phyloP scores from a whole-genome alignment of 176 grass and related monocot species.

The Phoenix roebelenii region DNA sequence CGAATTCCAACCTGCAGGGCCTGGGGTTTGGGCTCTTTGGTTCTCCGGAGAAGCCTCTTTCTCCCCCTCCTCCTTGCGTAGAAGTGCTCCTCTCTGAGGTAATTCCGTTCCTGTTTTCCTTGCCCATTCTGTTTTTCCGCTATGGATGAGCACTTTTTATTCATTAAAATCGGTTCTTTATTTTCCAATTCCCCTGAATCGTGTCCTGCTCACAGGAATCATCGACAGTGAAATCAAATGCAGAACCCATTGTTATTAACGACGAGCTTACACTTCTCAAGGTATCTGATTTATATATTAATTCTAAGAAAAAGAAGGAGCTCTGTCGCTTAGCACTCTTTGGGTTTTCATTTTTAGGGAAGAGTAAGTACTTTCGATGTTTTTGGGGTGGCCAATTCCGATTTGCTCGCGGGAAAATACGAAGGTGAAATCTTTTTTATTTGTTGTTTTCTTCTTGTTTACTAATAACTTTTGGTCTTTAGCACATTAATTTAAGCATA shows the following conservation, averaged over 20 bases:
- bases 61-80: conserved; percentile 37
- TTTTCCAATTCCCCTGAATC: not conserved
- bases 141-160: too few species aligned
- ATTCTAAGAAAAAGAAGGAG: too few species aligned
- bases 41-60: conserved; percentile 20
- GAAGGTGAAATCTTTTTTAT: conserved; percentile 43
- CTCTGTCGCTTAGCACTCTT: too few species aligned
- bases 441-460: conserved; percentile 13
- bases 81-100: conserved; percentile 60
- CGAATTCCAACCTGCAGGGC: conserved; percentile 27
- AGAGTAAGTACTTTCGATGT: conserved; percentile 75
- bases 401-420: conserved; percentile 93
- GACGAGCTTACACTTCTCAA: conserved; percentile 58
- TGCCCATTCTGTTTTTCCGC: too few species aligned
- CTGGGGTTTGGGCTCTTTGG: conserved; percentile 34
- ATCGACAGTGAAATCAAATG: not conserved
- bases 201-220: conserved; percentile 24
- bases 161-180: too few species aligned
- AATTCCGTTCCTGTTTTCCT: not conserved
- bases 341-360: conserved; percentile 35
- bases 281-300: conserved; percentile 26
- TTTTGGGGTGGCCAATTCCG: conserved; percentile 71
- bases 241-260: conserved; percentile 51
- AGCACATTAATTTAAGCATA: conserved; percentile 14
- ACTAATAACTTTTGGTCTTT: not conserved